Conservation (phyloP, 225 moss, liverwort and hornwort species). For the Sphagnum contortum region DNA sequence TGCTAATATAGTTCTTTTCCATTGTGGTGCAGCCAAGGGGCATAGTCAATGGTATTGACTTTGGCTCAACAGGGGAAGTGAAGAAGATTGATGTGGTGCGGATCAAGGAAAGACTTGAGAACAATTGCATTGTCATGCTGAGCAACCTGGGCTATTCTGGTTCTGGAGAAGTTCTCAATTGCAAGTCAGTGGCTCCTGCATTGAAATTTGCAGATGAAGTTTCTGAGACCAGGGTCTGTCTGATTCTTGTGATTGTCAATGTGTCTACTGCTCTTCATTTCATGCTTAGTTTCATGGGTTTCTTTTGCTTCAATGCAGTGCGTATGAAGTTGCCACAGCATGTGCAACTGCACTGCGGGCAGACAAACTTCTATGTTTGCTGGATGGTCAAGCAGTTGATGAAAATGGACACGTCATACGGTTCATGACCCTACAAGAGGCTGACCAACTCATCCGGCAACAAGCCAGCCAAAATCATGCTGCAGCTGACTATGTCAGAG, state of each 20-base stretch:
- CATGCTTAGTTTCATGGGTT: too few relatives aligned
- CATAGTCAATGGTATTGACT: constrained; percentile 77
- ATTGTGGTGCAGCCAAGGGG: constrained; percentile 73
- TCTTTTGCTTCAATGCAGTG: constrained; percentile 35
- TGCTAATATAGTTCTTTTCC: constrained; percentile 5
- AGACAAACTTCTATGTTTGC: constrained; percentile 71
- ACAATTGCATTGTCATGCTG: constrained; percentile 70
- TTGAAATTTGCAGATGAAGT: too few relatives aligned
- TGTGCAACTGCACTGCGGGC: constrained; percentile 84
- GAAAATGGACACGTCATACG: constrained; percentile 54
- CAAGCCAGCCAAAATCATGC: constrained; percentile 67
- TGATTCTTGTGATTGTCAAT: too few relatives aligned
- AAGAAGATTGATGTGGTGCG: constrained; percentile 64
- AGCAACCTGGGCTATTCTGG: constrained; percentile 93
- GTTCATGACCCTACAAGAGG: constrained; percentile 79
- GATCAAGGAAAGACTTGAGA: constrained; percentile 67
- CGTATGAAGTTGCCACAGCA: constrained; percentile 96
- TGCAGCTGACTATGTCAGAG: constrained; percentile 86
- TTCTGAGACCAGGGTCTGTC: too few relatives aligned
- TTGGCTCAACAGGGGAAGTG: constrained; percentile 81
- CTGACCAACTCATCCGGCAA: constrained; percentile 69
- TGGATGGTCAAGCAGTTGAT: constrained; percentile 72
- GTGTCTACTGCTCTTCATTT: too few relatives aligned
- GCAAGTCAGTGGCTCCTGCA: constrained; percentile 58
- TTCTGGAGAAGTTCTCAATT: constrained; percentile 87